A percentile compares a stretch with the other conserved stretches of the same genome.
Conservation (phyloP, 225 moss, liverwort and hornwort species). For the Sphagnum tenellum region DNA sequence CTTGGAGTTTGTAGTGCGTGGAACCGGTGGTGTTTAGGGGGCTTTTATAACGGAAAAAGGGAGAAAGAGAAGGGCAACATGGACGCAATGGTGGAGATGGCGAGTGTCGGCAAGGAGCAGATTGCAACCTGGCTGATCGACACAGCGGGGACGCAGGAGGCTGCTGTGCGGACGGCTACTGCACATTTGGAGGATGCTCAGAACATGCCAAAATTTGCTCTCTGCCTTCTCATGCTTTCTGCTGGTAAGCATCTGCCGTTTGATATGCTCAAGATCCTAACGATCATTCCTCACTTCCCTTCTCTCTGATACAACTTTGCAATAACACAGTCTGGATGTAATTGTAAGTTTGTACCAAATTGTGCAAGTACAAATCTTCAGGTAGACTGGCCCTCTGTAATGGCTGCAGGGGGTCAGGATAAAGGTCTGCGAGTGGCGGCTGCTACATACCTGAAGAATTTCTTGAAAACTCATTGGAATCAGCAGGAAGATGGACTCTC, state of each 20-base stretch:
- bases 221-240: constrained; percentile 64
- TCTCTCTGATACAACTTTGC: no score
- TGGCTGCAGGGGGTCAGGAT: constrained; percentile 46
- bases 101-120: constrained; percentile 59
- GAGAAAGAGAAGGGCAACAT: constrained; percentile 15
- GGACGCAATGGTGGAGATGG: constrained; percentile 89
- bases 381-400: constrained; percentile 1
- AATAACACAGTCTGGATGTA: no score
- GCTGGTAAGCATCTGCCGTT: constrained; percentile 35
- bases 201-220: constrained; percentile 60
- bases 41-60: no score
- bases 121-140: constrained; percentile 81
- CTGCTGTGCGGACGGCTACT: constrained; percentile 59
- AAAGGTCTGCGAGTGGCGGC: constrained; percentile 84
- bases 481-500: constrained; percentile 59
- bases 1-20: no score
- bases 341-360: background rate
- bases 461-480: constrained; percentile 67
- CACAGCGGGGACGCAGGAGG: constrained; percentile 68
- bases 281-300: background rate
- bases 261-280: background rate
- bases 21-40: no score
- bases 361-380: background rate
- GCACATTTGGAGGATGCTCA: constrained; percentile 68
- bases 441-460: constrained; percentile 83